Evolutionary conservation across 106 monocot genomes (phyloP).

Genomic region (Ottelia alismoides): DNA sequence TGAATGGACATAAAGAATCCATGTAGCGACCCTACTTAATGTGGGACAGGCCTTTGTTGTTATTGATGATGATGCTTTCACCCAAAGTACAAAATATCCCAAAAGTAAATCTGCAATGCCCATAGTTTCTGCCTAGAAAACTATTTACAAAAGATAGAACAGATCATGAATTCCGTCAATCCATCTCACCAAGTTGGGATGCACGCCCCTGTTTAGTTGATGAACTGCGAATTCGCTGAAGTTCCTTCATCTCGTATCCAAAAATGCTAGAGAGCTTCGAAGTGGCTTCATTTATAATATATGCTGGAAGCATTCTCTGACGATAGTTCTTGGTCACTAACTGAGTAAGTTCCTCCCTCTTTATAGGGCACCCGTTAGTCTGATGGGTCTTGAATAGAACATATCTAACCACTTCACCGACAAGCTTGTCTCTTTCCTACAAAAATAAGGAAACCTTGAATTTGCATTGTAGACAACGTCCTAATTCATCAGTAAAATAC

Average conservation of each 20-base stretch:
- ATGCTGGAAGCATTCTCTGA: constrained; percentile 52
- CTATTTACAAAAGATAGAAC: too few relatives aligned
- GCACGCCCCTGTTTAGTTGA: constrained; percentile 35
- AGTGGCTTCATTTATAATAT: constrained; percentile 73
- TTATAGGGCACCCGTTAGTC: constrained; percentile 75
- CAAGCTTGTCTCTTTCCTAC: constrained; percentile 94
- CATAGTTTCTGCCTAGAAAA: too few relatives aligned
- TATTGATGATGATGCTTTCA: too few relatives aligned
- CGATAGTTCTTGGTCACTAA: constrained; percentile 77
- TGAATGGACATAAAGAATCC: too few relatives aligned
- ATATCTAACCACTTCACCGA: constrained; percentile 75
- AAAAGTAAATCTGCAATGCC: too few relatives aligned
- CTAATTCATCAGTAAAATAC: too few relatives aligned
- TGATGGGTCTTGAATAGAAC: constrained; percentile 83
- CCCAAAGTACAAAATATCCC: too few relatives aligned
- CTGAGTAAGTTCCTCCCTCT: constrained; percentile 76
- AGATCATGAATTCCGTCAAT: too few relatives aligned
- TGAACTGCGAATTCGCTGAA: constrained; percentile 47
- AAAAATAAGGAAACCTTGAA: too few relatives aligned
- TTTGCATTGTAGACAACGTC: too few relatives aligned
- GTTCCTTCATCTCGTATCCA: constrained; percentile 83
- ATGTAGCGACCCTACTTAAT: too few relatives aligned
- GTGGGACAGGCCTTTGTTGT: too few relatives aligned
- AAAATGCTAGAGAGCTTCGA: constrained; percentile 56
- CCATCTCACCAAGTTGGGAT: constrained; percentile 45